A percentile compares a stretch with the other conserved stretches of the same genome.
These are phyloP conservation scores for Aspergillus sclerotiicarbonarius DNA, from an alignment of 495 filamentous ascomycete species.

Conservation along the genomic window DNA sequence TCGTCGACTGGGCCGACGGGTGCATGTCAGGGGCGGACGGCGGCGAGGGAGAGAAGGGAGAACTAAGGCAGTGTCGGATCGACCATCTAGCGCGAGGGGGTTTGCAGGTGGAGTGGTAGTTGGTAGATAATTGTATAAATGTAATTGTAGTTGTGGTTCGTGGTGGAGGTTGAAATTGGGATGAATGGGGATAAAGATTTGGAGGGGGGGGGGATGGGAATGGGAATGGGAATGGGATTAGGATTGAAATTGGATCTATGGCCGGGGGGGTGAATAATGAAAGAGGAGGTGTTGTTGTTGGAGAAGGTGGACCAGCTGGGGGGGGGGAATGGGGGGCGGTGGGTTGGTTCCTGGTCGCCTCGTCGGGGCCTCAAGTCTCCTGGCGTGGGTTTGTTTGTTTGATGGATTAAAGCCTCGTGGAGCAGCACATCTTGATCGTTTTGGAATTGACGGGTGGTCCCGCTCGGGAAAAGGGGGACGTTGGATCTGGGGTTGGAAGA, in stretches of 20 bases:
- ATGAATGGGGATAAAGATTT: no score
- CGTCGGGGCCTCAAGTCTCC: background rate
- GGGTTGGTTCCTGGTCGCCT: background rate
- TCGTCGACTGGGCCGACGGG: slow-evolving; percentile 21
- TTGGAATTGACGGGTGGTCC: slow-evolving; percentile 12
- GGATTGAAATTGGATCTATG: slow-evolving; percentile 3
- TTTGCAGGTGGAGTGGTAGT: background rate
- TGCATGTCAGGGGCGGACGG: slow-evolving; percentile 25
- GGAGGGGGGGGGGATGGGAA: background rate
- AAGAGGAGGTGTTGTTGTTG: background rate
- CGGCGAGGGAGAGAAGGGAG: slow-evolving; percentile 1
- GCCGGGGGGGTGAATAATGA: background rate
- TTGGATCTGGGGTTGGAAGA: slow-evolving; percentile 4
- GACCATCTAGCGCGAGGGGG: slow-evolving; percentile 9
- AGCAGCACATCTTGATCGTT: slow-evolving; percentile 14
- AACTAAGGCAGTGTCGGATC: background rate
- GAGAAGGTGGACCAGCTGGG: background rate
- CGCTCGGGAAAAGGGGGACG: slow-evolving; percentile 9
- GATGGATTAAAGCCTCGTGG: slow-evolving; percentile 6
- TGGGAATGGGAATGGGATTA: background rate
- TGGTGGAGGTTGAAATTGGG: background rate
- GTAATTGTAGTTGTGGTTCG: no score
- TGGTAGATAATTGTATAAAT: no score
- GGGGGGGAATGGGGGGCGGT: background rate
- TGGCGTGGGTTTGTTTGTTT: slow-evolving; percentile 5